phyloP scores from a whole-genome alignment of 169 alveolate species.

The Plasmodium fragile region DNA sequence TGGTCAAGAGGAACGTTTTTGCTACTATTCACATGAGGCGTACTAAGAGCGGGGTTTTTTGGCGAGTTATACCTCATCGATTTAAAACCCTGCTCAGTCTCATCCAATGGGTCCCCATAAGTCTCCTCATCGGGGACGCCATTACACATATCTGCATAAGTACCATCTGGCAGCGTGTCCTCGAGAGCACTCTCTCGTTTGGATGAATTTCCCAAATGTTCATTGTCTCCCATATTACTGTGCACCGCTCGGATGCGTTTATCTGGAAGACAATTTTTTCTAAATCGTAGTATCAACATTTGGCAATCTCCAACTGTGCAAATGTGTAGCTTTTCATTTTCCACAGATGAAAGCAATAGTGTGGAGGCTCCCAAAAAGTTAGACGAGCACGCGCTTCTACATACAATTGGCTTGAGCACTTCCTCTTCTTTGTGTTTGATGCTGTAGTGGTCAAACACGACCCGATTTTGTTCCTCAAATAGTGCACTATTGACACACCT shows the following conservation, averaged over 20 bases:
- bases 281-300: conserved; percentile 54
- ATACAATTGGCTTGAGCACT: conserved; percentile 54
- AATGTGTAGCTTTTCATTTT: conserved; percentile 50
- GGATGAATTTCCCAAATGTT: background rate
- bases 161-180: background rate
- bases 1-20: background rate
- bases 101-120: background rate
- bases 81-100: background rate
- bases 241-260: conserved; percentile 23
- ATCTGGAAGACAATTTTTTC: background rate
- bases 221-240: background rate
- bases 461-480: conserved; percentile 53
- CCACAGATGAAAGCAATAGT: conserved; percentile 42
- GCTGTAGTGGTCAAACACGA: conserved; percentile 31
- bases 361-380: conserved; percentile 74
- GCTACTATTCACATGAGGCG: background rate
- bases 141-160: background rate
- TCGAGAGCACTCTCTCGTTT: conserved; percentile 18
- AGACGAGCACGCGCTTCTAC: conserved; percentile 75
- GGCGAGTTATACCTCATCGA: background rate
- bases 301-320: conserved; percentile 74
- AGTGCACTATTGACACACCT: conserved; percentile 14
- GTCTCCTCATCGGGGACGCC: background rate
- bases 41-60: background rate
- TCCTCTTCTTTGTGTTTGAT: conserved; percentile 30